A percentile compares a stretch with the other conserved stretches of the same genome.
Conservation (phyloP, 495 filamentous ascomycete species). For the Haplographium delicatum region DNA sequence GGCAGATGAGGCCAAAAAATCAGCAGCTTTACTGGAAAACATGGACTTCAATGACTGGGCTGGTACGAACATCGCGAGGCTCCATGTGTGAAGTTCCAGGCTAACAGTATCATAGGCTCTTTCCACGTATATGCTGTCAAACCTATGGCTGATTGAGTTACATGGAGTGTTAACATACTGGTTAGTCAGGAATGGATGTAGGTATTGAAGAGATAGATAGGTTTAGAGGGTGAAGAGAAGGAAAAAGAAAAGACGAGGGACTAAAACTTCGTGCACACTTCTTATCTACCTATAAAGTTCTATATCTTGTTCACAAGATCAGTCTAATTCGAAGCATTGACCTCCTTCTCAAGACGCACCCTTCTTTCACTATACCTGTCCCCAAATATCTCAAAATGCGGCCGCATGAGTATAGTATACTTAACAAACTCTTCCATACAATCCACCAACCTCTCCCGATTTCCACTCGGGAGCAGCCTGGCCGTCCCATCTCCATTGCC, state of each 20-base stretch:
- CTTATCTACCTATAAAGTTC: no score
- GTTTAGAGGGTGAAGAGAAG: no score
- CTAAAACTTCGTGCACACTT: no score
- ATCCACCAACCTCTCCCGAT: conserved; percentile 64
- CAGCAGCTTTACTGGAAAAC: no score
- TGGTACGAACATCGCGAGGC: conserved; percentile 33
- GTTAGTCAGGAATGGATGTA: no score
- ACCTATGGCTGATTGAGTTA: background rate
- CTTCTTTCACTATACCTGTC: conserved; percentile 60
- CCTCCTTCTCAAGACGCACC: conserved; percentile 38
- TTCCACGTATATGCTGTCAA: conserved; percentile 42
- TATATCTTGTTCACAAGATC: no score
- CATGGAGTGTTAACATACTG: no score
- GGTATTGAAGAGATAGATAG: no score
- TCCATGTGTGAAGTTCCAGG: background rate
- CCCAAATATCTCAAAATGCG: conserved; percentile 55
- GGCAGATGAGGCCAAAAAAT: conserved; percentile 6
- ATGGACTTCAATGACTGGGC: conserved; percentile 48
- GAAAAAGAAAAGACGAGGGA: no score
- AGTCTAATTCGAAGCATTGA: no score
- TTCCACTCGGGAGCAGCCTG: conserved; percentile 54
- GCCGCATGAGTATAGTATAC: conserved; percentile 62
- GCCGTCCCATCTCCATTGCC: conserved; percentile 38
- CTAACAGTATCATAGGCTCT: conserved; percentile 30
- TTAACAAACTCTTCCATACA: conserved; percentile 78